Evolutionary conservation across 305 asterid genomes (phyloP).

Genomic region (Nicotiana rustica): DNA sequence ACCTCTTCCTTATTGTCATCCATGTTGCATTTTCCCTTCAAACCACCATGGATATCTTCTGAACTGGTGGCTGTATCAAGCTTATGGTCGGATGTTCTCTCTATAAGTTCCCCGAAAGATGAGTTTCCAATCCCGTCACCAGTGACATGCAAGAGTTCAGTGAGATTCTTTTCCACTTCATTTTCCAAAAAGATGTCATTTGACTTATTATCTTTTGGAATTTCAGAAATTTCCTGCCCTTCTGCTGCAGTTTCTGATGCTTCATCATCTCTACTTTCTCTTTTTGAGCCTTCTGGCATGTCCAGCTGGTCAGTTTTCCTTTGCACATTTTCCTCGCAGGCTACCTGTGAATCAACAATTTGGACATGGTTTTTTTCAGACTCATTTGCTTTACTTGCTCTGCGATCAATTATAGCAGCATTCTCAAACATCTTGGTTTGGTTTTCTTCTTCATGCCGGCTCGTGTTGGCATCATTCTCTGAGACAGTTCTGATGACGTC

Average conservation of each 20-base stretch:
- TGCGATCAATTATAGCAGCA: too few relatives aligned
- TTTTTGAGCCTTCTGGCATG: conserved; percentile 35
- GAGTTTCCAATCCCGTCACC: conserved; percentile 38
- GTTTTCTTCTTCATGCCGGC: too few relatives aligned
- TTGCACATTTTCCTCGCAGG: conserved; percentile 42
- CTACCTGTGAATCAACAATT: conserved; percentile 41
- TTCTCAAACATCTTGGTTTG: too few relatives aligned
- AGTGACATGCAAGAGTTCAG: conserved; percentile 43
- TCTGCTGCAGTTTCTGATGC: conserved; percentile 33
- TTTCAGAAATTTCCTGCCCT: conserved; percentile 35
- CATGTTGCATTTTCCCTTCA: background rate
- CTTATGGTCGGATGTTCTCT: conserved; percentile 4
- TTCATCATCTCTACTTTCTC: conserved; percentile 39
- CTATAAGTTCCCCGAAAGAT: conserved; percentile 39
- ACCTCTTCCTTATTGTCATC: background rate
- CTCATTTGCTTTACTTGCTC: too few relatives aligned
- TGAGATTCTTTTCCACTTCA: conserved; percentile 37
- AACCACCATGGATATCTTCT: conserved; percentile 35
- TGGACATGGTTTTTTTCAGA: background rate
- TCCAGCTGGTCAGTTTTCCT: conserved; percentile 37
- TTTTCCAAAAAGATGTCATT: conserved; percentile 30
- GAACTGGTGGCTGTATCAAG: conserved; percentile 23
- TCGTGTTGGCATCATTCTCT: too few relatives aligned
- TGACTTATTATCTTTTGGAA: conserved; percentile 37
- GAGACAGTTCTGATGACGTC: too few relatives aligned